These are phyloP conservation scores for Pterocarpus santalinus DNA, from an alignment of 306 rosid genomes.

Conservation along the genomic window DNA sequence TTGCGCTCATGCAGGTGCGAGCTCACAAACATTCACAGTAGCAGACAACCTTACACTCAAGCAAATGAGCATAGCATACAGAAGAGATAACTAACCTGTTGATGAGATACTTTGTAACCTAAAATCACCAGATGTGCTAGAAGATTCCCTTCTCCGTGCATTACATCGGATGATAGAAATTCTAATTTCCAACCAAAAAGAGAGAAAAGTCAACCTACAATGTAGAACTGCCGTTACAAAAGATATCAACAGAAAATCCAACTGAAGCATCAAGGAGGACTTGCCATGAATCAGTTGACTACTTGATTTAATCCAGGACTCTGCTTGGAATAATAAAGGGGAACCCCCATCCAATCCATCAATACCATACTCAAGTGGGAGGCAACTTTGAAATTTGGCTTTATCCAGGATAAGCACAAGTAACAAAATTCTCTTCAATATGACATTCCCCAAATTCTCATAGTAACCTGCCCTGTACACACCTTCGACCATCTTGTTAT, in stretches of 20 bases:
- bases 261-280: constrained; percentile 24
- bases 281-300: constrained; percentile 81
- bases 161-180: constrained; percentile 81
- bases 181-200: constrained; percentile 67
- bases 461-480: constrained; percentile 91
- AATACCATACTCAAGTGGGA: constrained; percentile 83
- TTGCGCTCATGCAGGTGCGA: neutral
- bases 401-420: constrained; percentile 86
- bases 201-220: constrained; percentile 55
- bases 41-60: neutral
- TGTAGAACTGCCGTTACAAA: constrained; percentile 21
- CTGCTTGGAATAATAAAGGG: constrained; percentile 75
- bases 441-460: constrained; percentile 81
- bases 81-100: constrained; percentile 68
- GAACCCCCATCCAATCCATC: constrained; percentile 98
- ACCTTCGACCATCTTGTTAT: constrained; percentile 94
- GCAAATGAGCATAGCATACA: constrained; percentile 40
- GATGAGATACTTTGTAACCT: constrained; percentile 83
- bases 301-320: constrained; percentile 76
- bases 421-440: constrained; percentile 79
- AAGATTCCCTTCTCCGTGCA: constrained; percentile 97
- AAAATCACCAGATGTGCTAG: constrained; percentile 76
- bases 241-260: constrained; percentile 34
- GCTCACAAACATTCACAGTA: neutral
- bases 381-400: constrained; percentile 83